phyloP scores from a whole-genome alignment of 1,284 basidiomycete species.

The Porodaedalea pini region DNA sequence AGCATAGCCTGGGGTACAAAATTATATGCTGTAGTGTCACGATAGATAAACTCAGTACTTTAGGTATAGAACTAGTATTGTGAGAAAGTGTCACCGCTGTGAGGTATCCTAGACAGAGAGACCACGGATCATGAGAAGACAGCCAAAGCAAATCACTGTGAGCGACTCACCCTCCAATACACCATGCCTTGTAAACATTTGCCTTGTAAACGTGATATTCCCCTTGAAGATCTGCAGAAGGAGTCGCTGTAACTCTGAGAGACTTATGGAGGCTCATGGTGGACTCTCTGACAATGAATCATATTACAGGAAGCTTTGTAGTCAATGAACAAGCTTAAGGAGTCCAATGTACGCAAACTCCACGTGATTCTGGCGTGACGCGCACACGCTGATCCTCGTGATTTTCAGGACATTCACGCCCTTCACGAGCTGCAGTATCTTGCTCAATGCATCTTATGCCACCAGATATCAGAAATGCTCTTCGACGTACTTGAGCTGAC shows the following conservation, averaged over 20 bases:
- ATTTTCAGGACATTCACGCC: too few relatives aligned
- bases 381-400: too few relatives aligned
- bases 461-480: not conserved
- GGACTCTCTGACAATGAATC: not conserved
- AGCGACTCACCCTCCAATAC: constrained; percentile 13
- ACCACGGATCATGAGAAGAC: not conserved
- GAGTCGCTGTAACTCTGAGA: not conserved
- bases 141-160: not conserved
- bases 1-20: constrained; percentile 53
- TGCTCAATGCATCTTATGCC: too few relatives aligned
- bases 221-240: not conserved
- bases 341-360: too few relatives aligned
- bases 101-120: constrained; percentile 8
- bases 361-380: too few relatives aligned
- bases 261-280: not conserved
- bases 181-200: constrained; percentile 6
- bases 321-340: too few relatives aligned
- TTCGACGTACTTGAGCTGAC: constrained; percentile 28
- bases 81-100: constrained; percentile 8
- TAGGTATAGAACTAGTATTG: too few relatives aligned
- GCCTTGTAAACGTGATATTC: constrained; percentile 1
- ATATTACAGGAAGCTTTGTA: too few relatives aligned
- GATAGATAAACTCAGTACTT: too few relatives aligned
- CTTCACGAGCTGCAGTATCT: too few relatives aligned
- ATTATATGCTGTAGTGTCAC: too few relatives aligned